These are phyloP conservation scores for Termitomyces sp. DNA, from an alignment of 768 basidiomycete species.

Conservation along the genomic window DNA sequence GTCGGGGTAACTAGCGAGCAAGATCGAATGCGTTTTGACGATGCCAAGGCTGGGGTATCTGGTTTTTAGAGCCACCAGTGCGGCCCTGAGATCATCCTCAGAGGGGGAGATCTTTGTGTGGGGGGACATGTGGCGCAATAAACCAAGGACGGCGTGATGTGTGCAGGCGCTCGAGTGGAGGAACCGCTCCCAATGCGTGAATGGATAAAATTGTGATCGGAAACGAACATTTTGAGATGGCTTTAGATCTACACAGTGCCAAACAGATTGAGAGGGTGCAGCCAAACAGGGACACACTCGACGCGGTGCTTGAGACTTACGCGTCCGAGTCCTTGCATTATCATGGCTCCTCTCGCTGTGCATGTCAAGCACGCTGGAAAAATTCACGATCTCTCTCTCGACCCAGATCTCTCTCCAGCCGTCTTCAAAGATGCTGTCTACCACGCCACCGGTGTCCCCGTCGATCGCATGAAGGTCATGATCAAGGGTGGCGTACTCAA, in stretches of 20 bases:
- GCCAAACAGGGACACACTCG: slow-evolving; percentile 12
- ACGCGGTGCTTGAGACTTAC: slow-evolving; percentile 12
- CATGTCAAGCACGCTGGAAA: slow-evolving; percentile 91
- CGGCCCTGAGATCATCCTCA: slow-evolving; percentile 58
- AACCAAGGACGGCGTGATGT: background rate
- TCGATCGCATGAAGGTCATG: slow-evolving; percentile 97
- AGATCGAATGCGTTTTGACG: slow-evolving; percentile 59
- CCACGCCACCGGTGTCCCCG: slow-evolving; percentile 77
- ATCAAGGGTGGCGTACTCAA: slow-evolving; percentile 89
- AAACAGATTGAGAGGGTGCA: slow-evolving; percentile 2
- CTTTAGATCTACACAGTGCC: slow-evolving; percentile 12
- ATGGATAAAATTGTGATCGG: slow-evolving; percentile 11
- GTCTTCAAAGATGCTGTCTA: slow-evolving; percentile 84
- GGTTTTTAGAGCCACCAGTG: slow-evolving; percentile 49
- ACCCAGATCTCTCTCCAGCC: slow-evolving; percentile 61
- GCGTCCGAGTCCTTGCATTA: slow-evolving; percentile 16
- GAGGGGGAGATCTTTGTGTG: slow-evolving; percentile 34
- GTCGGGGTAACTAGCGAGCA: slow-evolving; percentile 53
- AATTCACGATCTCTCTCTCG: slow-evolving; percentile 62
- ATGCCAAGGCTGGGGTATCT: slow-evolving; percentile 65
- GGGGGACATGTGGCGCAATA: slow-evolving; percentile 8
- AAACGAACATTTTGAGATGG: slow-evolving; percentile 4
- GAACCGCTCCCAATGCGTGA: background rate
- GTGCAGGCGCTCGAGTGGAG: background rate
- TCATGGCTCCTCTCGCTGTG: slow-evolving; percentile 68